Base-by-base conservation (phyloP, 2,329 filamentous ascomycete species). In the Nemania sp. region DNA sequence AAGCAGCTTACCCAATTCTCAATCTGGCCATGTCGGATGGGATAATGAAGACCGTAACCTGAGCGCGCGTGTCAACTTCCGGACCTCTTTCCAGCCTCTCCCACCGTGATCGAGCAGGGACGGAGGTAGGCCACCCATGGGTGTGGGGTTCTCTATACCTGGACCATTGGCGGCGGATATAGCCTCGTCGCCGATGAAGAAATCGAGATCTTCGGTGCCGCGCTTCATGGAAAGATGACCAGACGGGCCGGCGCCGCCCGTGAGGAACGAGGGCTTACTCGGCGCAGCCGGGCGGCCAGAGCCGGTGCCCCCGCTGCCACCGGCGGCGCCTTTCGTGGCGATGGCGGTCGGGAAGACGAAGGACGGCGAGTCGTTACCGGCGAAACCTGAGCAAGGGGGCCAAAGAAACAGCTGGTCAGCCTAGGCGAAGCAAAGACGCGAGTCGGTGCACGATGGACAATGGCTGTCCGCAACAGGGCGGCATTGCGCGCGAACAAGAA, bases 271-370 rank as follows among this genome's bases (percentile, higher is more conserved):
- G 17, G 94, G 94, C 75, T 97, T 97, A 73, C 95, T 97, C 47
- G 84, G 91, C 66, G 97, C 89, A 39, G 91, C 85, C 57, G 94
- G 94, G 59, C 94, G 86, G 56, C 93, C 93, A 59, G 92, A 92
- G 47, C 91, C 91, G 47, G 91, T 86, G 53, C 89, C 88, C 64
- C 83, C 86, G 69, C 79, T 80, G 65, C 88, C 86, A 65, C 81
- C 88, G 54, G 84, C 80, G 60, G 84, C 81, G 59, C 89, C 86
- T 78, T 97, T 97, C 60, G 91, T 97, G 68, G 94, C 93, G 77
- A 99, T 99, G 64, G 94, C 94, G 50, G 94, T 99, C 60, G 94
- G 94, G 75, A 99, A 99, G 70, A 99, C 94, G 79, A 97, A 99
- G 52, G 94, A 99, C 34, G 94, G 94, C 64, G 94, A 96, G 76